Conservation (phyloP, 345 rosid genomes). For the Noccaea bulbosa region DNA sequence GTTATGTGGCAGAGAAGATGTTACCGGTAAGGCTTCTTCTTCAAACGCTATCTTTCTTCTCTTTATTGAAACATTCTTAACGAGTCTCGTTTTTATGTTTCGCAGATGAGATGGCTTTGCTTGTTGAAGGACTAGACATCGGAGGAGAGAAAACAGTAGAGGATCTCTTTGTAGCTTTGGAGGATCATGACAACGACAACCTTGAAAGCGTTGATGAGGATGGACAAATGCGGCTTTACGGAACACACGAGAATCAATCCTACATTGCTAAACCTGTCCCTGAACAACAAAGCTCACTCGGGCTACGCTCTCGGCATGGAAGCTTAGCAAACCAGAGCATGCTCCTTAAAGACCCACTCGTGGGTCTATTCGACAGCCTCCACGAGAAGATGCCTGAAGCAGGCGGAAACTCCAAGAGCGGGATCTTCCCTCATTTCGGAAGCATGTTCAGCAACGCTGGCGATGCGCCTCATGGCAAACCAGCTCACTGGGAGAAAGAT, state of each 20-base stretch:
- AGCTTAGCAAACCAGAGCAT: slow-evolving; percentile 69
- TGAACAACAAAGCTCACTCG: slow-evolving; percentile 78
- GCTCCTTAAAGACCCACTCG: slow-evolving; percentile 89
- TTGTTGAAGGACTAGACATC: slow-evolving; percentile 90
- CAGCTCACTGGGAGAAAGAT: slow-evolving; percentile 70
- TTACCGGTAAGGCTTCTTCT: slow-evolving; percentile 63
- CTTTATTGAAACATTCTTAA: not conserved
- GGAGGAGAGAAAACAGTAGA: slow-evolving; percentile 92
- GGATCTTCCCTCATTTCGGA: slow-evolving; percentile 78
- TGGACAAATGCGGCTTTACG: slow-evolving; percentile 70
- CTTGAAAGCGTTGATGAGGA: slow-evolving; percentile 60
- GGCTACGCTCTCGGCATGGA: slow-evolving; percentile 78
- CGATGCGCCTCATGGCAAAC: slow-evolving; percentile 58
- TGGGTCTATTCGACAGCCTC: slow-evolving; percentile 82
- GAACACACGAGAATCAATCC: slow-evolving; percentile 82
- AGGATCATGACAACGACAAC: slow-evolving; percentile 61
- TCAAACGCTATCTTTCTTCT: not conserved
- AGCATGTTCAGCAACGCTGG: slow-evolving; percentile 85
- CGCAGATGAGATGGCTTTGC: slow-evolving; percentile 96
- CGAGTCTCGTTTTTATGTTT: not conserved
- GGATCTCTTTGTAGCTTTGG: slow-evolving; percentile 84
- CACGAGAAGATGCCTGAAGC: slow-evolving; percentile 89
- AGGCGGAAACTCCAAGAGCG: slow-evolving; percentile 80
- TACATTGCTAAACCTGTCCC: slow-evolving; percentile 89
- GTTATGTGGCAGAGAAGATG: slow-evolving; percentile 90